Evolutionary conservation across 768 basidiomycete genomes (phyloP).

Genomic region (Lentinus tigrinus): DNA sequence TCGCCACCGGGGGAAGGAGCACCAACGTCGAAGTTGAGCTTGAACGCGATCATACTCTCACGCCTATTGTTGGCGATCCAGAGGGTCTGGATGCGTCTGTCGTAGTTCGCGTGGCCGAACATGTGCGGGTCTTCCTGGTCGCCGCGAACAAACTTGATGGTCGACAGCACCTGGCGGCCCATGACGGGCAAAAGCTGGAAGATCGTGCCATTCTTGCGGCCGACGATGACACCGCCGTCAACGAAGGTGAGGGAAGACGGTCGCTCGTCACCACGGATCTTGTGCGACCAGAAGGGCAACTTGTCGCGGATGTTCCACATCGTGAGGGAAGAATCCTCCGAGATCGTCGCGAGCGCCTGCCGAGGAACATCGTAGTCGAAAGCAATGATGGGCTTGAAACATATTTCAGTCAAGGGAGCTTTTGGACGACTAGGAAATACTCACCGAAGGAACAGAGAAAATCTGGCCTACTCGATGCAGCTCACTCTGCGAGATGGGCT

Average conservation of each 20-base stretch:
- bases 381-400: slow-evolving; percentile 68
- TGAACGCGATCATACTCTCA: slow-evolving; percentile 81
- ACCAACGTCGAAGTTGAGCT: slow-evolving; percentile 63
- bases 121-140: slow-evolving; percentile 74
- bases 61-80: slow-evolving; percentile 87
- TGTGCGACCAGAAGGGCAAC: slow-evolving; percentile 71
- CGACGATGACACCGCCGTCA: slow-evolving; percentile 82
- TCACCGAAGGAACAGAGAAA: slow-evolving; percentile 69
- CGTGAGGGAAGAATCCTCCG: slow-evolving; percentile 77
- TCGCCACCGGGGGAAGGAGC: slow-evolving; percentile 54
- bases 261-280: slow-evolving; percentile 74
- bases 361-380: slow-evolving; percentile 84
- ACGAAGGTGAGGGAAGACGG: slow-evolving; percentile 86
- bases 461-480: slow-evolving; percentile 67
- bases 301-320: slow-evolving; percentile 82
- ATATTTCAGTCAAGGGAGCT: background rate
- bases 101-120: slow-evolving; percentile 87
- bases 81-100: slow-evolving; percentile 79
- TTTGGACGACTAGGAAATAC: slow-evolving; percentile 25
- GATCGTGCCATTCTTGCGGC: slow-evolving; percentile 80
- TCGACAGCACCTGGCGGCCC: slow-evolving; percentile 71
- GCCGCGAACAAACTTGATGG: slow-evolving; percentile 75
- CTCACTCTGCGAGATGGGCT: slow-evolving; percentile 67
- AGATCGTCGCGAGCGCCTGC: slow-evolving; percentile 76
- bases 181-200: slow-evolving; percentile 81